These are phyloP conservation scores for Fagopyrum homotropicum DNA, from an alignment of 148 eudicot genomes.

Conservation along the genomic window DNA sequence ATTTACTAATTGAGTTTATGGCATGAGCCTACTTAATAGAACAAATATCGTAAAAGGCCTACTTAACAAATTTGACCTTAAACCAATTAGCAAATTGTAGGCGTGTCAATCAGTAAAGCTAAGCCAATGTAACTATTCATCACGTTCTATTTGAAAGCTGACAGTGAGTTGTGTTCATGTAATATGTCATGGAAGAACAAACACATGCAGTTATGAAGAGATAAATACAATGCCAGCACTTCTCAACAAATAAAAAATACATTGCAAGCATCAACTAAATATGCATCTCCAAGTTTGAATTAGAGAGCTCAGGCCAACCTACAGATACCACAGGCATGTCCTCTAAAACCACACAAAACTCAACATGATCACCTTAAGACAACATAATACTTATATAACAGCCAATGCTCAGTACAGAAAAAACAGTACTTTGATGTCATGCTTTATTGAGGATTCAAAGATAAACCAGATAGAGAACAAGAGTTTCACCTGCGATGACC, in stretches of 20 bases:
- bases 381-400: background rate
- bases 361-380: background rate
- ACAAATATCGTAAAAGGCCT: too few relatives aligned
- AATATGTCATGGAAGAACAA: background rate
- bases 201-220: background rate
- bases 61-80: too few relatives aligned
- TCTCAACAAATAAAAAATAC: too few relatives aligned
- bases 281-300: background rate
- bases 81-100: background rate
- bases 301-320: background rate
- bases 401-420: background rate
- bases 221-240: background rate
- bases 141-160: background rate
- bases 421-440: background rate
- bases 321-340: background rate
- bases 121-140: background rate
- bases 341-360: background rate
- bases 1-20: too few relatives aligned
- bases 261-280: background rate
- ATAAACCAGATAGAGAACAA: background rate
- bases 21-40: too few relatives aligned
- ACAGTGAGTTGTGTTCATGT: background rate
- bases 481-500: conserved; percentile 43
- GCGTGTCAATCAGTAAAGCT: background rate
- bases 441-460: background rate